Conservation (phyloP, 192 early-diverging fungal species). For the Gonapodya sp. region DNA sequence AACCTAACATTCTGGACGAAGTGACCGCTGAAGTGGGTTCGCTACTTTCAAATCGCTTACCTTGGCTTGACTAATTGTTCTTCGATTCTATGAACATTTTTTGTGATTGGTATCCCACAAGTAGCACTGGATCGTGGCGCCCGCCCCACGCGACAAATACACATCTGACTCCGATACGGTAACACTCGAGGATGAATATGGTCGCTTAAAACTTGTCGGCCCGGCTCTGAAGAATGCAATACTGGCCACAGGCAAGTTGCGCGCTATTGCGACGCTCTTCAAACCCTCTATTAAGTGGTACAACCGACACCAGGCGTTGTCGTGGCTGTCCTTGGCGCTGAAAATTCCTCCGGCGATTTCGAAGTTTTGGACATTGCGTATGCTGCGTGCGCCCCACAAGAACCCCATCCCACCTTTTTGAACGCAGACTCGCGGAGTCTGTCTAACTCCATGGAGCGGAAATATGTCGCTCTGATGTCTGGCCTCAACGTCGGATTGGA, state of each 20-base stretch:
- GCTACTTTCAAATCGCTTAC: constrained; percentile 14
- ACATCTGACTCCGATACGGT: constrained; percentile 46
- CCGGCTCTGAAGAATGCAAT: constrained; percentile 31
- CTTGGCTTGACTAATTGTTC: too few relatives aligned
- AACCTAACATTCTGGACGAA: constrained; percentile 87
- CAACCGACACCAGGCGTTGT: constrained; percentile 50
- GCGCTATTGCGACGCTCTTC: neutral
- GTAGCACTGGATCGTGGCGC: constrained; percentile 56
- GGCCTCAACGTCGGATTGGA: constrained; percentile 60
- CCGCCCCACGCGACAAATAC: constrained; percentile 59
- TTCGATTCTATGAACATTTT: neutral
- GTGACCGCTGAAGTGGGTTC: constrained; percentile 65
- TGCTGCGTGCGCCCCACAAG: constrained; percentile 25
- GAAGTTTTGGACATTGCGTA: constrained; percentile 76
- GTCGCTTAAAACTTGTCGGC: constrained; percentile 69
- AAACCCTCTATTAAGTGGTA: neutral
- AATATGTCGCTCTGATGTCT: constrained; percentile 69
- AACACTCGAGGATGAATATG: constrained; percentile 86
- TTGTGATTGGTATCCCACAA: neutral
- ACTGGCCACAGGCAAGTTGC: constrained; percentile 63
- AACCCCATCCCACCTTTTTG: neutral
- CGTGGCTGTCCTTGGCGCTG: constrained; percentile 66
- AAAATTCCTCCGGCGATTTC: constrained; percentile 68
- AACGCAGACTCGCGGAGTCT: neutral
- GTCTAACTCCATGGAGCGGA: constrained; percentile 23